phyloP scores from a whole-genome alignment of 805 yeast genomes.

The Ogataea corticis region DNA sequence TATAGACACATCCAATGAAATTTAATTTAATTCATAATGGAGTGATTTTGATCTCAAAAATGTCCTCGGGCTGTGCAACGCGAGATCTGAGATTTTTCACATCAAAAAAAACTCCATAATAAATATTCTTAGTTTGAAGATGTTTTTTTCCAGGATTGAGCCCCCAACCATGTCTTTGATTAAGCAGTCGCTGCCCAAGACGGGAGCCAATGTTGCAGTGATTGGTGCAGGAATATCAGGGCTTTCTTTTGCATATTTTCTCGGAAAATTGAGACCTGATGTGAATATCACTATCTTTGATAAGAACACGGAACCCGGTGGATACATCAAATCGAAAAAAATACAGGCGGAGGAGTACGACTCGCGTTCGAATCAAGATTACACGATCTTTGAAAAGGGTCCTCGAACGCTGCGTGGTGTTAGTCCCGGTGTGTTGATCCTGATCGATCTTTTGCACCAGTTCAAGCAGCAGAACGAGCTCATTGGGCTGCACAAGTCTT shows the following conservation, averaged over 20 bases:
- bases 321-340: conserved; percentile 66
- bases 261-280: conserved; percentile 76
- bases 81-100: conserved; percentile 2
- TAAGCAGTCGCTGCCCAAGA: conserved; percentile 13
- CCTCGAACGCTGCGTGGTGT: conserved; percentile 88
- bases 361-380: conserved; percentile 20
- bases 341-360: conserved; percentile 34
- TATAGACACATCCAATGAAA: conserved; percentile 5
- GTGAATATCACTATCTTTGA: conserved; percentile 65
- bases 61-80: neutral
- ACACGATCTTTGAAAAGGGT: conserved; percentile 69
- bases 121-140: too few relatives aligned
- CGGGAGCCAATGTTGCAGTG: conserved; percentile 56
- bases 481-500: conserved; percentile 54
- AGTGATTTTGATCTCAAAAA: neutral
- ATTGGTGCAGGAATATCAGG: conserved; percentile 92
- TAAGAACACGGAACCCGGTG: conserved; percentile 58
- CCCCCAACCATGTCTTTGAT: conserved; percentile 11
- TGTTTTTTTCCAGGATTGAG: too few relatives aligned
- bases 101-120: neutral
- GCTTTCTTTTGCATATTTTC: conserved; percentile 66
- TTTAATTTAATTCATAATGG: conserved; percentile 1
- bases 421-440: conserved; percentile 72
- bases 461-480: conserved; percentile 52
- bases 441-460: conserved; percentile 57